Conservation (phyloP, 1,284 basidiomycete species). For the Phaffia rhodozyma region DNA sequence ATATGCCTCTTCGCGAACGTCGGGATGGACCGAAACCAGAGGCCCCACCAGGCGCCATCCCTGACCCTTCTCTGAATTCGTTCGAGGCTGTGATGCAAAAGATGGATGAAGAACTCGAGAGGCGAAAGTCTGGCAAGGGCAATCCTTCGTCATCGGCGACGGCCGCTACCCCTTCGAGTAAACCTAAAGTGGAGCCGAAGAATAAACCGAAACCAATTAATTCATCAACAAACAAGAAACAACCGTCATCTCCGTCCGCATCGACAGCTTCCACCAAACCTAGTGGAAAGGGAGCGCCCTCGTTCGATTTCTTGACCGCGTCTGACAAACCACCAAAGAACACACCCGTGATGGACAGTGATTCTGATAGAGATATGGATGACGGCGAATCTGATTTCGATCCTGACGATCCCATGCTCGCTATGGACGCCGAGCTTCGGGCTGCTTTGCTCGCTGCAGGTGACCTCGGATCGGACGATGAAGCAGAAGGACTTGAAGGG, state of each 20-base stretch:
- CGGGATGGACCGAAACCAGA: neutral
- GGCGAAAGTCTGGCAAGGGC: slow-evolving; percentile 26
- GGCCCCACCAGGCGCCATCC: slow-evolving; percentile 8
- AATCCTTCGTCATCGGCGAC: neutral
- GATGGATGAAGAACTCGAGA: slow-evolving; percentile 70
- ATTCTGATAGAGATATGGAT: slow-evolving; percentile 19
- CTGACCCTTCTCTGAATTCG: slow-evolving; percentile 61
- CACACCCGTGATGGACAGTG: slow-evolving; percentile 16
- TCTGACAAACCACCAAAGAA: slow-evolving; percentile 11
- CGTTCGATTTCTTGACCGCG: neutral
- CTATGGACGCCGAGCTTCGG: slow-evolving; percentile 75
- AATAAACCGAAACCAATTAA: neutral
- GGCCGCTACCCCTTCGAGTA: neutral
- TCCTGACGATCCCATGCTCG: slow-evolving; percentile 52
- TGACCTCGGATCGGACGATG: slow-evolving; percentile 39
- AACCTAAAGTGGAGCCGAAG: neutral
- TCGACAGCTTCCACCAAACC: neutral
- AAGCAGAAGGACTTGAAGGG: slow-evolving; percentile 34
- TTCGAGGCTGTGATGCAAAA: slow-evolving; percentile 91
- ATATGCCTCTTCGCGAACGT: no score
- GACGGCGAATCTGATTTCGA: slow-evolving; percentile 42
- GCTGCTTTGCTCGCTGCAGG: slow-evolving; percentile 47
- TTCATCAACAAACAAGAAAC: neutral
- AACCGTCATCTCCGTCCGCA: neutral
- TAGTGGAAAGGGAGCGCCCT: neutral